Evolutionary conservation across 768 basidiomycete genomes (phyloP).

Genomic region (Psilocybe cyanescens): DNA sequence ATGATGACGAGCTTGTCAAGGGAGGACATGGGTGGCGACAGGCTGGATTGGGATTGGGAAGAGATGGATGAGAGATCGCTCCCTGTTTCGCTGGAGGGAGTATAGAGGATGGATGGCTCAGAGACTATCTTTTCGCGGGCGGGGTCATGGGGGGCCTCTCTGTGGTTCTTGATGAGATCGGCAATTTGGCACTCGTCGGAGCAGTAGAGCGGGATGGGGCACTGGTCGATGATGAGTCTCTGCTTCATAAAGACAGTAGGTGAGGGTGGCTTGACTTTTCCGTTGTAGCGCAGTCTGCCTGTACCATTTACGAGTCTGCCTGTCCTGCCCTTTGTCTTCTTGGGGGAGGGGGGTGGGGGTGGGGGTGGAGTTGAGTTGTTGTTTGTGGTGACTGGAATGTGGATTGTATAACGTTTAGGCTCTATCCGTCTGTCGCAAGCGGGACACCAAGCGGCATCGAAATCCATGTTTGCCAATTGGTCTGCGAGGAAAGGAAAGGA

Average conservation of each 20-base stretch:
- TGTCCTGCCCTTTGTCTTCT: conserved; percentile 28
- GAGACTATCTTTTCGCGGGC: conserved; percentile 34
- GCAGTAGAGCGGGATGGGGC: conserved; percentile 83
- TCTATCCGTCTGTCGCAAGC: conserved; percentile 77
- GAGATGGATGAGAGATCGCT: conserved; percentile 31
- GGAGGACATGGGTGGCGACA: conserved; percentile 26
- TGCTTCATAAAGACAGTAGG: conserved; percentile 44
- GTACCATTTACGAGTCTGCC: conserved; percentile 66
- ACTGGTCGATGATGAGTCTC: conserved; percentile 77
- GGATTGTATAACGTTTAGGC: conserved; percentile 72
- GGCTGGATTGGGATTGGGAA: conserved; percentile 13
- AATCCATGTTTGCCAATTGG: conserved; percentile 35
- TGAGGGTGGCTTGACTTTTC: conserved; percentile 46
- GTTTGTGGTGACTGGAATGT: conserved; percentile 34
- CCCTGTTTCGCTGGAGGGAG: conserved; percentile 28
- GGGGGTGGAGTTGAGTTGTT: conserved; percentile 39
- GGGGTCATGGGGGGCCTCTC: conserved; percentile 49
- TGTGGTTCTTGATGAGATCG: conserved; percentile 52
- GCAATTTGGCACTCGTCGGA: conserved; percentile 73
- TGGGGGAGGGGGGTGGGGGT: conserved; percentile 43
- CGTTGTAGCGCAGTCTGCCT: conserved; percentile 62
- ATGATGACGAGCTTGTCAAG: conserved; percentile 34
- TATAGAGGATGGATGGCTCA: conserved; percentile 29
- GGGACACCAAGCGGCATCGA: conserved; percentile 82
- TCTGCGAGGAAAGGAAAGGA: conserved; percentile 18